Percentiles rank a stretch among this genome's conserved stretches.
phyloP scores from a whole-genome alignment of 2,329 filamentous ascomycete genomes.

The Pseudopithomyces chartarum region DNA sequence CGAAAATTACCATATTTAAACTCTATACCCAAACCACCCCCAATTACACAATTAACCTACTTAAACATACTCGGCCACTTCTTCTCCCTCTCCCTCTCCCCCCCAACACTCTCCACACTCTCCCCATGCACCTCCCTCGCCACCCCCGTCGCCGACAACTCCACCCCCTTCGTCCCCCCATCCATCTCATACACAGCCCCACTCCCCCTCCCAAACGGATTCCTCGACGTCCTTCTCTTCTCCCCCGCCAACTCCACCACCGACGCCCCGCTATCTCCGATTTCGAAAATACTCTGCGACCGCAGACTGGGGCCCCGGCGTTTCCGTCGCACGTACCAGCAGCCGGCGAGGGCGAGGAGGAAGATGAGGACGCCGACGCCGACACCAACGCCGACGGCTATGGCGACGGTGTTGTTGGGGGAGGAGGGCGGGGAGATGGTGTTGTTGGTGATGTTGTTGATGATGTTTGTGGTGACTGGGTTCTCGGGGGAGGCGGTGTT shows the following conservation, averaged over 20 bases:
- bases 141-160: conserved; percentile 7
- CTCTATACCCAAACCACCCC: background rate
- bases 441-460: conserved; percentile 3
- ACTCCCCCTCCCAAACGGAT: conserved; percentile 2
- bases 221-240: background rate
- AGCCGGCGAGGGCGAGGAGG: conserved; percentile 9
- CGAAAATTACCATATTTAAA: too few species aligned
- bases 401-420: conserved; percentile 13
- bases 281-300: conserved; percentile 3
- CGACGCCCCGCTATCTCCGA: background rate
- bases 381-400: conserved; percentile 19
- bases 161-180: conserved; percentile 8
- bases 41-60: background rate
- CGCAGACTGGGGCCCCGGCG: background rate
- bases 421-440: background rate
- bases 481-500: background rate
- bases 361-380: conserved; percentile 15
- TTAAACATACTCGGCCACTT: conserved; percentile 2
- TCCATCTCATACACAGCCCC: conserved; percentile 11
- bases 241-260: background rate
- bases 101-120: background rate
- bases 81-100: background rate
- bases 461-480: background rate
- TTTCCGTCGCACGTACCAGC: conserved; percentile 12
- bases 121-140: conserved; percentile 12